Evolutionary conservation across 768 basidiomycete genomes (phyloP), one percentile per base, ranked within the genome.

Genomic region (Podaxis sp.): DNA sequence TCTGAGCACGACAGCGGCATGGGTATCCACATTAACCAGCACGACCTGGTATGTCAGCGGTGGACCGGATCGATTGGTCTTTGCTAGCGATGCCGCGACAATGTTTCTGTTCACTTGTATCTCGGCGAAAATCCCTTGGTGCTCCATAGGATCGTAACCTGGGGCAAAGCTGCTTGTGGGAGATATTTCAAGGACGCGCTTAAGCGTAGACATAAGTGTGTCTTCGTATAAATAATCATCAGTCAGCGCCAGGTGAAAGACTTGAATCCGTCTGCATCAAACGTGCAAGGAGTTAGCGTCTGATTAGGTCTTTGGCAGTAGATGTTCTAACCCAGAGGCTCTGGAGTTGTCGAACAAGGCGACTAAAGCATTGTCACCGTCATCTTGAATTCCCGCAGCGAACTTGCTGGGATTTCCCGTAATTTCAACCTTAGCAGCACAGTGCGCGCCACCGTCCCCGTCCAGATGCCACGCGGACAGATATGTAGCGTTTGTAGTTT

Each of bases 381-480:
- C 19, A 29, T 55, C 51, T n/a, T 40, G 27, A 33, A 54, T n/a
- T 13, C 61, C 27, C 13, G 64, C 64, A 2, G 56, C 37, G 19
- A 66, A 64, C 52, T 57, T 61, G 41, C n/a, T 64, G 6, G 55
- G 19, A 19, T 55, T 49, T 8, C 38, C 33, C 17, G 55, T 25
- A 15, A 64, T 29, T 50, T 61, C 63, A n/a, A 66, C 24, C 36
- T 50, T 51, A 8, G 61, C 37, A 19, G 63, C 41, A 22, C 57
- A 38, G 19, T 50, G 41, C 1, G 43, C 51, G 22, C n/a, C 19
- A 13, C 33, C n/a, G 7, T 9, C 17, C n/a, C 37, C 41, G 29
- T 46, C n/a, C 15, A 59, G 27, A 55, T 53, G 56, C 62, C 62
- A 63, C 17, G 63, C 33, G 15, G 65, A 57, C 29, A 66, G 22